Conservation (phyloP, 257 asterid species). For the Capsicum rhomboideum region DNA sequence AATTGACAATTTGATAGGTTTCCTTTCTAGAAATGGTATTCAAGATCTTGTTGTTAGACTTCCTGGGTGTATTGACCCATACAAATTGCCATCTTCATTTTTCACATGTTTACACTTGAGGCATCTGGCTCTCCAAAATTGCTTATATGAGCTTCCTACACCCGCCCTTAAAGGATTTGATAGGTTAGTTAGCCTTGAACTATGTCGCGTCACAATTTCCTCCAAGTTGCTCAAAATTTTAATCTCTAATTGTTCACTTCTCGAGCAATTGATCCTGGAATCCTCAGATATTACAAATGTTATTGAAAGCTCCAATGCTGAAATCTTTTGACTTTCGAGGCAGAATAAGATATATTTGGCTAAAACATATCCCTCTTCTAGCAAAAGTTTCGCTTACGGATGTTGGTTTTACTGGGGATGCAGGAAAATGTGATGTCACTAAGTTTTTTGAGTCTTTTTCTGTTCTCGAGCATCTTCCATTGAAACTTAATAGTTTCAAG, state of each 20-base stretch:
- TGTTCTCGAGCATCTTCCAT: background rate
- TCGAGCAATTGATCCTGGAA: constrained; percentile 2
- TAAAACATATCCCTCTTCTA: background rate
- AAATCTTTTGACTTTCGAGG: background rate
- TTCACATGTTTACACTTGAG: background rate
- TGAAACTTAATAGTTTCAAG: background rate
- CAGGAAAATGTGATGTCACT: too few relatives aligned
- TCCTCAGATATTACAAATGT: background rate
- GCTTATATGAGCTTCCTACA: background rate
- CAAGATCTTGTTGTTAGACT: background rate
- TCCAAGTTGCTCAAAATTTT: background rate
- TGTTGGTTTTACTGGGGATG: too few relatives aligned
- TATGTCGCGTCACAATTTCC: background rate
- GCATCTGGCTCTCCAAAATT: background rate
- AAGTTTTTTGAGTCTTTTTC: background rate
- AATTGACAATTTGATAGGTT: background rate
- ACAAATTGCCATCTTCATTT: background rate
- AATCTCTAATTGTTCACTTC: background rate
- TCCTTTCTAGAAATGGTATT: background rate
- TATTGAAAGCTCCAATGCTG: constrained; percentile 10
- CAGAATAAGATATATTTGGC: background rate
- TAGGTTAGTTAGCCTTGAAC: background rate
- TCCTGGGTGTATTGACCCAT: background rate
- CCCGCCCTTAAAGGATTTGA: constrained; percentile 2
- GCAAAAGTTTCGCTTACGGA: background rate